Evolutionary conservation across 2,329 filamentous ascomycete genomes (phyloP).

Genomic region (Paecilomyces sp.): DNA sequence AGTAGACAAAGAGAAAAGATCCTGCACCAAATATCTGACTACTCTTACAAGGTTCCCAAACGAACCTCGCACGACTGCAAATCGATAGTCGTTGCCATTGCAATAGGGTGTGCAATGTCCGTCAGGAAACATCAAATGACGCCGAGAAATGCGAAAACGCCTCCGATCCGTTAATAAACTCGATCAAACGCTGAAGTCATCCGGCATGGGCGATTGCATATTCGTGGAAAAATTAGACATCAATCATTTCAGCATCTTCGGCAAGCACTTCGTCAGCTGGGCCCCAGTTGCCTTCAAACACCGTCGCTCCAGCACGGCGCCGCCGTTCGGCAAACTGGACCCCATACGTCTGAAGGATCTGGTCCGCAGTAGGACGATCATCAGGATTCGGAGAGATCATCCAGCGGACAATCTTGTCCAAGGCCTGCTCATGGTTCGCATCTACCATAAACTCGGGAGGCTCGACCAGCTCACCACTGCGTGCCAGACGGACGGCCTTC

Average conservation of each 20-base stretch:
- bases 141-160: background rate
- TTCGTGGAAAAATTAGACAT: constrained; percentile 36
- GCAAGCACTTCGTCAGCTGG: constrained; percentile 60
- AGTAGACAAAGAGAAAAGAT: background rate
- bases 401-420: constrained; percentile 77
- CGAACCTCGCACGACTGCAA: background rate
- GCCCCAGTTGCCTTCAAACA: constrained; percentile 95
- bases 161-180: background rate
- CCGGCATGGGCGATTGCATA: constrained; percentile 2
- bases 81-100: background rate
- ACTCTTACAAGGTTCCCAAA: background rate
- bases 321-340: constrained; percentile 73
- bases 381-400: constrained; percentile 76
- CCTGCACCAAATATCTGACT: background rate
- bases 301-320: constrained; percentile 79
- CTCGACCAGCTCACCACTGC: constrained; percentile 53
- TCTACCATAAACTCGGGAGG: constrained; percentile 90
- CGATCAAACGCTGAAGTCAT: background rate
- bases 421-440: constrained; percentile 60
- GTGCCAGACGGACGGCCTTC: constrained; percentile 24
- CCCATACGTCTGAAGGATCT: constrained; percentile 66
- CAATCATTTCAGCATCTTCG: constrained; percentile 57
- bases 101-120: background rate
- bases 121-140: background rate
- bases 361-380: constrained; percentile 64